phyloP scores from a whole-genome alignment of 306 rosid species.

The Macrotyloma uniflorum region DNA sequence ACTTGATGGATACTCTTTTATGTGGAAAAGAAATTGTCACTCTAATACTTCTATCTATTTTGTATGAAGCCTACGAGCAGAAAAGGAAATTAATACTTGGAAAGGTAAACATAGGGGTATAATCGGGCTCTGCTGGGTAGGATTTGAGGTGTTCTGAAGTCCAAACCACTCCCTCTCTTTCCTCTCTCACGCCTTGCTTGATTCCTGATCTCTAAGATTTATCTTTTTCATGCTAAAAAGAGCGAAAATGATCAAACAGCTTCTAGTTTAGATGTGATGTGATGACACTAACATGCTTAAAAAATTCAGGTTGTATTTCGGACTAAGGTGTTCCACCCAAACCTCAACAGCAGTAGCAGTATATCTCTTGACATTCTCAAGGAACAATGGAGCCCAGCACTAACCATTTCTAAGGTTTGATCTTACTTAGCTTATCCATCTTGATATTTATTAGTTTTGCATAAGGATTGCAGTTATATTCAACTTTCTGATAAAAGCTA shows the following conservation, averaged over 20 bases:
- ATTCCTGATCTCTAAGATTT: not conserved
- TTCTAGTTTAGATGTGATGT: not conserved
- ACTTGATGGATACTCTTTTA: not conserved
- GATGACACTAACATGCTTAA: not conserved
- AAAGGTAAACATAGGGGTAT: not conserved
- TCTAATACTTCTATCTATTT: not conserved
- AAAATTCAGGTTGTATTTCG: constrained; percentile 89
- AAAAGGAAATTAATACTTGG: not conserved
- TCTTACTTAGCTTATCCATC: constrained; percentile 7
- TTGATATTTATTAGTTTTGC: not conserved
- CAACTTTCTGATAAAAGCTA: constrained; percentile 2
- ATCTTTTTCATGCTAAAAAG: not conserved
- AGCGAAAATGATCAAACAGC: not conserved
- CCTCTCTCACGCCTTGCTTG: not conserved
- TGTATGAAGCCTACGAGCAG: not conserved
- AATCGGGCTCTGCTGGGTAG: not conserved
- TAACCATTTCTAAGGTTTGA: constrained; percentile 89
- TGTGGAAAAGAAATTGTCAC: not conserved
- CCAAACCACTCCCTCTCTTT: not conserved
- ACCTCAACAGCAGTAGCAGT: constrained; percentile 88
- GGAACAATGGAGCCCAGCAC: constrained; percentile 96
- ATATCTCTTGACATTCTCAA: constrained; percentile 93
- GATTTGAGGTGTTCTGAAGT: not conserved
- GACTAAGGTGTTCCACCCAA: constrained; percentile 95
- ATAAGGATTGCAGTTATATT: not conserved